Percentiles rank a stretch among this genome's conserved stretches.
Conservation (phyloP, 495 filamentous ascomycete species). For the Penicillium silybi region DNA sequence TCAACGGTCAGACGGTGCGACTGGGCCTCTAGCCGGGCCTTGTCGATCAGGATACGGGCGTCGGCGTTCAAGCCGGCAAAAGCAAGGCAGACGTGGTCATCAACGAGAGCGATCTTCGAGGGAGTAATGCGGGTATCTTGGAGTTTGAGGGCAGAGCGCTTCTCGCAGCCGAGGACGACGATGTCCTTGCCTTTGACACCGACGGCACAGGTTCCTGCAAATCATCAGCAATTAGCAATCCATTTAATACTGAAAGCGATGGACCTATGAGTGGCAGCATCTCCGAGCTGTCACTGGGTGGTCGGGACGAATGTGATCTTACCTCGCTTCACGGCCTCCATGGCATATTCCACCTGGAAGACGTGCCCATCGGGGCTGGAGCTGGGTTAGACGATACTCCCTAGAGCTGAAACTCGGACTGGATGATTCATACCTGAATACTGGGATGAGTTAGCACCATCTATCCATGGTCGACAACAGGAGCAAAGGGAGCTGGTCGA, state of each 20-base stretch:
- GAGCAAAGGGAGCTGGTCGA: conserved; percentile 21
- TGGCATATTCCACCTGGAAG: conserved; percentile 99
- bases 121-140: conserved; percentile 99
- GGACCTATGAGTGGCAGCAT: background rate
- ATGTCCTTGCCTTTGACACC: conserved; percentile 94
- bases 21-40: conserved; percentile 93
- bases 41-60: conserved; percentile 95
- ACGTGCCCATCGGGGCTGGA: conserved; percentile 95
- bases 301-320: conserved; percentile 15
- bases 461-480: conserved; percentile 1
- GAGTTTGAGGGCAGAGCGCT: conserved; percentile 97
- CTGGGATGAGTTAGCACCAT: conserved; percentile 19
- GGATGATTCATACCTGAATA: conserved; percentile 25
- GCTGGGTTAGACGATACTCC: conserved; percentile 22
- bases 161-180: conserved; percentile 96
- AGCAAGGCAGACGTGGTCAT: conserved; percentile 92
- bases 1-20: conserved; percentile 97
- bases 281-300: background rate
- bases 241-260: background rate
- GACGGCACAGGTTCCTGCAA: conserved; percentile 88
- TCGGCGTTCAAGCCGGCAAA: conserved; percentile 97
- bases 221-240: conserved; percentile 9
- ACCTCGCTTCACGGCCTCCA: conserved; percentile 98
- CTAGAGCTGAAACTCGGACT: conserved; percentile 10
- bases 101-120: conserved; percentile 92